Evolutionary conservation across 140 eudicot genomes (phyloP), one percentile per base, ranked within the genome.

Genomic region (Bidens hawaiensis): DNA sequence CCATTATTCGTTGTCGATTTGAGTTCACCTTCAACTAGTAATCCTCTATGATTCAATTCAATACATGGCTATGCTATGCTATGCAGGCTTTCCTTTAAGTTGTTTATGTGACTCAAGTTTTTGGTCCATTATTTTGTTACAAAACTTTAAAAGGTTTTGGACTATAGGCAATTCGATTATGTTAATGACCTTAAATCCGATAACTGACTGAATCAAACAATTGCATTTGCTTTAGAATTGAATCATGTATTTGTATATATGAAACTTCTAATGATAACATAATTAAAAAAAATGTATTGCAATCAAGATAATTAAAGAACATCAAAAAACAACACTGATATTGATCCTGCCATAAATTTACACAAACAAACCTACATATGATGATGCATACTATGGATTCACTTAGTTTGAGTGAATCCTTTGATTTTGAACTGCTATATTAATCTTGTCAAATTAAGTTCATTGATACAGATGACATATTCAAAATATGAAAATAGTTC

Each of bases 401-500:
- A 64, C 76, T 74, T 66, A 27, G 62, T 25, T 58, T 30, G 5
- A 27, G 26, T 42, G 53, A 42, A 55, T 47, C 66, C 49, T 33
- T 27, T 60, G 25, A 11, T 42, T 34, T 31, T 65, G 48, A 57
- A 63, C 75, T n/a, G n/a, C n/a, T 46, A 46, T 16, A 78, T 74
- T n/a, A n/a, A 66, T 45, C 64, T 27, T 38, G 28, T 43, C 13
- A 43, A 73, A n/a, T n/a, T n/a, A n/a, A 73, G 67, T 60, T 70
- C 62, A 28, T 52, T 67, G 49, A 69, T 45, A 73, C 60, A 73
- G 62, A 52, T 24, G 65, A 70, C 52, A 64, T 60, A 55, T 64
- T 79, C 78, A 70, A 75, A 78, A 63, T 38, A 64, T 68, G 79
- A 59, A 62, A 49, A 61, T 62, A 55, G 65, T 67, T 38, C 45